Evolutionary conservation across 164 flowering plant species (phyloP), one percentile per base, ranked within the genome.

Genomic region (Tetrastigma voinierianum): DNA sequence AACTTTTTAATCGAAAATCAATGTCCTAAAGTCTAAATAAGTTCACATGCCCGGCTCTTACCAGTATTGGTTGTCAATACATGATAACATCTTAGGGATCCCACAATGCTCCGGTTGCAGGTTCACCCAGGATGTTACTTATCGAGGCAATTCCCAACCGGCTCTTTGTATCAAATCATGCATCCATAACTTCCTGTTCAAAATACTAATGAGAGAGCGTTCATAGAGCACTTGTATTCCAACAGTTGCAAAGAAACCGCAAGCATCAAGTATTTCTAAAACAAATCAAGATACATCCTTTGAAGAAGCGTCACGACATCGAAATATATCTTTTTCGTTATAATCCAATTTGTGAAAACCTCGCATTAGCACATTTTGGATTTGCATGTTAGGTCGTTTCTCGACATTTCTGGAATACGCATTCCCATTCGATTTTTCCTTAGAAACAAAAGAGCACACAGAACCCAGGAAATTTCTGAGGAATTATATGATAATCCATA

Each of bases 21-120:
- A 32, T 32, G 7, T 7, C 40, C 6, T 32, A n/a, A 32, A 32
- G 6, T 32, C 40, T 32, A 32, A 32, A 32, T 32, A 32, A 32
- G 40, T 3, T 32, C 5, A 32, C 6, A 32, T 32, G 6, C 6
- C 6, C 19, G 9, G 2, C 59, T 8, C 60, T 17, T 65, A n/a
- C 49, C 67, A 12, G 20, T 48, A 4, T 48, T 47, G 21, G 49
- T 48, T 10, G 14, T 18, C 49, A 70, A 21, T 18, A 70, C 62
- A 17, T 63, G 10, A 57, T 7, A 4, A 2, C n/a, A 17, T 70
- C 72, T 14, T 63, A 44, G 4, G 1, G 46, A 20, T 2, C 11
- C 75, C 75, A 47, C n/a, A n/a, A 70, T 53, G 44, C 67, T 67
- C 3, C n/a, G 60, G 55, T 67, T 47, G 2, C 67, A 70, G 16